Base-by-base conservation (phyloP, 768 basidiomycete genomes). In the Phanerochaete carnosa region DNA sequence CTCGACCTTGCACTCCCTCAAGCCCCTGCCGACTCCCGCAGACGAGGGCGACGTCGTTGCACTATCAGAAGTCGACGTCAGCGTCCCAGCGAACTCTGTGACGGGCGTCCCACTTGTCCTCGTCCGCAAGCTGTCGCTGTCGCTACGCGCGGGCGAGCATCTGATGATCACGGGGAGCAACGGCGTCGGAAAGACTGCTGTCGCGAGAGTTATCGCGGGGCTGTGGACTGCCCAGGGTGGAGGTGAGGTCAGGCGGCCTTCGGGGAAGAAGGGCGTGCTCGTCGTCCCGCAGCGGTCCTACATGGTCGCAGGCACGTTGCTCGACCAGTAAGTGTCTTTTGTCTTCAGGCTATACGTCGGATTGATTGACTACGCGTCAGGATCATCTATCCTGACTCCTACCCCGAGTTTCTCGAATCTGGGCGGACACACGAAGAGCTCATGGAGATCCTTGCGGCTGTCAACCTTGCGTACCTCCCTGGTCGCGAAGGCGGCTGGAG, bases 261-360 rank as follows among this genome's bases (percentile, higher is more conserved):
- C 78, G 61, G 75, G 78, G 66, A 67, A 84, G 19, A 74, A 77
- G 13, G 85, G 86, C 22, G 80, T 91, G n/a, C 88, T 92, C 62
- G 86, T 97, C 58, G 83, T 98, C 2, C 96, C 96, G 3, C 96
- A 98, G 74, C 79, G 95, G 15, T 88, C 94, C 25, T 98, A 98
- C 72, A 92, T 98, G 84, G 89, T 90, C 29, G 80, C 85, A 0
- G 96, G 96, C 0, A 89, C 87, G 63, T 75, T 98, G 47, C 76
- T 96, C 16, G 95, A 97, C 66, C 96, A 98, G 79, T 82, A 55
- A 64, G 82, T 75, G 35, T 9, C 6, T 47, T 45, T 28, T 32
- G 15, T 30, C 28, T 49, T 63, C 16, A 12, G 22, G 13, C 9
- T 35, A 23, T 28, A 13, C 13, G 28, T 22, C 16, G 13, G 2